phyloP scores from a whole-genome alignment of 257 asterid genomes.

The Verbascum thapsus region DNA sequence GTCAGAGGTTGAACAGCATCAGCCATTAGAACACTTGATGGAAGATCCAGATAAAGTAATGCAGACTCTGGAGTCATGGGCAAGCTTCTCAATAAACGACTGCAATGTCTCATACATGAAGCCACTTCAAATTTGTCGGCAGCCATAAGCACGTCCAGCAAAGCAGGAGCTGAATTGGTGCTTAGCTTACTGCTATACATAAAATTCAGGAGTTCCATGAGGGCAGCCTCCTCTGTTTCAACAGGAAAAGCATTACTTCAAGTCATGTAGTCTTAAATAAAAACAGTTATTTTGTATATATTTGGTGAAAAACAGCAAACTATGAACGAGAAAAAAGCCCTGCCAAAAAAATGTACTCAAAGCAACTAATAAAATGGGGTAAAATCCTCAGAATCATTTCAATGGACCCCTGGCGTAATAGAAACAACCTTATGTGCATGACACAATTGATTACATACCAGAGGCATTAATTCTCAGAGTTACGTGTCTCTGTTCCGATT shows the following conservation, averaged over 20 bases:
- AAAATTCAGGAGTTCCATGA: slow-evolving; percentile 95
- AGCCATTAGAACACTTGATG: slow-evolving; percentile 82
- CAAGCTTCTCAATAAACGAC: slow-evolving; percentile 74
- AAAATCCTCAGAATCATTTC: not conserved
- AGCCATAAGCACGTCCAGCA: slow-evolving; percentile 90
- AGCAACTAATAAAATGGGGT: not conserved
- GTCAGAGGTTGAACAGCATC: slow-evolving; percentile 95
- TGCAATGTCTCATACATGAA: slow-evolving; percentile 95
- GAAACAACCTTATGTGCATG: slow-evolving; percentile 19
- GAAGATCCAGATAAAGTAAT: slow-evolving; percentile 84
- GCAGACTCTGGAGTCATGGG: slow-evolving; percentile 94
- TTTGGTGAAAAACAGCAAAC: slow-evolving; percentile 6
- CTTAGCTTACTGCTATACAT: slow-evolving; percentile 82
- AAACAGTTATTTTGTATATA: not conserved
- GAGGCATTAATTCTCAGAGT: slow-evolving; percentile 85
- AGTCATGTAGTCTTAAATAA: slow-evolving; percentile 10
- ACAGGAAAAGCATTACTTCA: slow-evolving; percentile 21
- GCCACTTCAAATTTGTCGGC: slow-evolving; percentile 99
- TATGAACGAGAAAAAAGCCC: not conserved
- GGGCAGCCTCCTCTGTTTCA: slow-evolving; percentile 92
- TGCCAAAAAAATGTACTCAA: not conserved
- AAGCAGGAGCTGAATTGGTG: slow-evolving; percentile 70
- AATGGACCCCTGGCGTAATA: not conserved
- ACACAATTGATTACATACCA: slow-evolving; percentile 49
- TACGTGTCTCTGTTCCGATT: slow-evolving; percentile 96